Base-by-base conservation (phyloP, 768 basidiomycete species). In the Termitomyces sp. region DNA sequence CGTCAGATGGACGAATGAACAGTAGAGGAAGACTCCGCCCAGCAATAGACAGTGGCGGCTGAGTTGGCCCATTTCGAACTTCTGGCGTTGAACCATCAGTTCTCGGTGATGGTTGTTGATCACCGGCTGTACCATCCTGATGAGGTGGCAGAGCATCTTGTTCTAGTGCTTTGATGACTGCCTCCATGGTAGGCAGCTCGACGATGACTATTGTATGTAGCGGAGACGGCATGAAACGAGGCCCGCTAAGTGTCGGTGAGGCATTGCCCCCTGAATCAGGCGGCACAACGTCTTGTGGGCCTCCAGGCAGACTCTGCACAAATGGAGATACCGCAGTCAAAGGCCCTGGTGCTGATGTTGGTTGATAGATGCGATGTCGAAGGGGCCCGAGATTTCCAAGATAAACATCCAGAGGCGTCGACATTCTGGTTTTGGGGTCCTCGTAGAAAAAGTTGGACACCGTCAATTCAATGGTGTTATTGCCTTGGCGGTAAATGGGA, bases 301-400 rank as follows among this genome's bases (percentile, higher is more conserved):
- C 78, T 45, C 76, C 77, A 47, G 79, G 69, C 14, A 81, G 70
- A 50, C 76, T 72, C 59, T 82, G 81, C 56, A 85, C 80, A 64
- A 85, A 90, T 0, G 86, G 77, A 17, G 86, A 80, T 32, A 88
- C 80, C 45, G 77, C 80, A 20, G 87, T 88, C 61, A 91, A 73
- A 9, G 88, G 85, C 11, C 88, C 88, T 8, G 89, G 84, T 46
- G 86, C 25, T 12, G 55, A 80, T 43, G 85, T 78, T 1, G 90
- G 84, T 64, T 90, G 89, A 73, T 89, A 95, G 50, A 88, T 83
- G 20, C 90, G 86, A 56, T 86, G 79, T n/a, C 79, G 81, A 47
- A 97, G 82, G 14, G 95, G 95, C 8, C 95, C 95, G 20, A 96
- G 80, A 64, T 89, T 91, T 34, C 95, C 94, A 8, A 97, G 83